phyloP scores from a whole-genome alignment of 306 rosid species.

The Canavalia gladiata region DNA sequence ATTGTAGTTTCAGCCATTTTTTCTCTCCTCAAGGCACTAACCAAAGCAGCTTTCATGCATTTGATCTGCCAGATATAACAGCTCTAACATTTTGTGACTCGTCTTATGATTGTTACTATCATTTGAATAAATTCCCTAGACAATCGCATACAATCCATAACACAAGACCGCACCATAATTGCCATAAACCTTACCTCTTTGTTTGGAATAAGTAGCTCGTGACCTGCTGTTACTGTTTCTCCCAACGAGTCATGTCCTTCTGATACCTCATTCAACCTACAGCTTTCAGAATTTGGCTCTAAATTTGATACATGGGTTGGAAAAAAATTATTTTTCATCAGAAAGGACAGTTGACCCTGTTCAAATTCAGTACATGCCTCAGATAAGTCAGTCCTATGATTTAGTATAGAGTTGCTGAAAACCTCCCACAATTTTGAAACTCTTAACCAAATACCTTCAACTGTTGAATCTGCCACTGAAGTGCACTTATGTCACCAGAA shows the following conservation, averaged over 20 bases:
- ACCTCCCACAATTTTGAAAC: slow-evolving; percentile 45
- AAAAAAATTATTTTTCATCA: slow-evolving; percentile 62
- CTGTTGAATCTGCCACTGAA: slow-evolving; percentile 89
- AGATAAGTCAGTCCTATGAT: slow-evolving; percentile 46
- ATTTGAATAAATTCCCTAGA: slow-evolving; percentile 10
- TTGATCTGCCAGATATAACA: slow-evolving; percentile 68
- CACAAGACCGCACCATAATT: slow-evolving; percentile 17
- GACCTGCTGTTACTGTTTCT: slow-evolving; percentile 51
- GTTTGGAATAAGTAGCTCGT: slow-evolving; percentile 51
- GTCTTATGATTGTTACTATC: neutral
- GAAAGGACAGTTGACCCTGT: slow-evolving; percentile 82
- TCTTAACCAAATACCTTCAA: slow-evolving; percentile 67
- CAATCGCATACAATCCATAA: slow-evolving; percentile 35
- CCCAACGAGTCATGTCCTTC: slow-evolving; percentile 53
- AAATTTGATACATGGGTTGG: slow-evolving; percentile 56
- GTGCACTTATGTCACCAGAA: slow-evolving; percentile 85
- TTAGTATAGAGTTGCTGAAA: slow-evolving; percentile 32
- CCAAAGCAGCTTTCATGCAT: slow-evolving; percentile 65
- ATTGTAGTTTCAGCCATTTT: slow-evolving; percentile 70
- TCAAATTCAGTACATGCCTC: slow-evolving; percentile 49
- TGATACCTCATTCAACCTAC: slow-evolving; percentile 57
- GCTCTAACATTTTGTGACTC: slow-evolving; percentile 39
- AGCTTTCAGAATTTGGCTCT: slow-evolving; percentile 62
- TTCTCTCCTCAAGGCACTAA: slow-evolving; percentile 86
- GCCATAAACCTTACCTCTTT: slow-evolving; percentile 59